phyloP scores from a whole-genome alignment of 345 rosid genomes.

The Brassica cretica region DNA sequence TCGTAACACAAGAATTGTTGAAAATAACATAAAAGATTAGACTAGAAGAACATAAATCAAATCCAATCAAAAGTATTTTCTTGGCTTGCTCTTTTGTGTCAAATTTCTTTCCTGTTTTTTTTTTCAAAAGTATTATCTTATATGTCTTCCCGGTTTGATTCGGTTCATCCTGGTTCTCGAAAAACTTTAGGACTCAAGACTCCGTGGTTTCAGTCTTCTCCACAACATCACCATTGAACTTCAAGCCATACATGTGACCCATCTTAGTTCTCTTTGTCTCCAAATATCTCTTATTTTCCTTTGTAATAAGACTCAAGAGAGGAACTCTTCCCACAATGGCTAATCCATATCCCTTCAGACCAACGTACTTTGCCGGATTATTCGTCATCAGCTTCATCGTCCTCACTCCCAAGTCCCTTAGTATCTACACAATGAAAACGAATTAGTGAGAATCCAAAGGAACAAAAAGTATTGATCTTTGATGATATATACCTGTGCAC shows the following conservation, averaged over 20 bases:
- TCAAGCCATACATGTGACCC: constrained; percentile 71
- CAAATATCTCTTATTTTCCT: constrained; percentile 71
- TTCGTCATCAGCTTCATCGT: constrained; percentile 91
- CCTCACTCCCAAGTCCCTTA: constrained; percentile 75
- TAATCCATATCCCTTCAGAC: constrained; percentile 80
- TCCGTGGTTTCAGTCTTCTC: constrained; percentile 27
- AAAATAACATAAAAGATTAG: not conserved
- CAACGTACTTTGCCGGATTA: constrained; percentile 79
- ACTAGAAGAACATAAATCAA: constrained; percentile 10
- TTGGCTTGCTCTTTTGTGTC: constrained; percentile 10
- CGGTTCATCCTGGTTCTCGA: not conserved
- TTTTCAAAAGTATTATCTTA: not conserved
- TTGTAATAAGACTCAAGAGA: constrained; percentile 60
- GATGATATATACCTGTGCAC: constrained; percentile 70
- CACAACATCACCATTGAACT: constrained; percentile 39
- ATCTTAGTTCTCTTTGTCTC: constrained; percentile 73
- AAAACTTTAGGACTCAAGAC: constrained; percentile 7
- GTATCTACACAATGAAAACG: constrained; percentile 47
- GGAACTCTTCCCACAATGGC: constrained; percentile 72
- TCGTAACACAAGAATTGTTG: constrained; percentile 12
- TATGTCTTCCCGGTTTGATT: not conserved
- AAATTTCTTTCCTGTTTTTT: not conserved
- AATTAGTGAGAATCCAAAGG: not conserved
- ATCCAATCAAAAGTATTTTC: constrained; percentile 19
- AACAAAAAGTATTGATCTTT: not conserved